phyloP scores from a whole-genome alignment of 75 land plant species.

The Pinus tabuliformis region DNA sequence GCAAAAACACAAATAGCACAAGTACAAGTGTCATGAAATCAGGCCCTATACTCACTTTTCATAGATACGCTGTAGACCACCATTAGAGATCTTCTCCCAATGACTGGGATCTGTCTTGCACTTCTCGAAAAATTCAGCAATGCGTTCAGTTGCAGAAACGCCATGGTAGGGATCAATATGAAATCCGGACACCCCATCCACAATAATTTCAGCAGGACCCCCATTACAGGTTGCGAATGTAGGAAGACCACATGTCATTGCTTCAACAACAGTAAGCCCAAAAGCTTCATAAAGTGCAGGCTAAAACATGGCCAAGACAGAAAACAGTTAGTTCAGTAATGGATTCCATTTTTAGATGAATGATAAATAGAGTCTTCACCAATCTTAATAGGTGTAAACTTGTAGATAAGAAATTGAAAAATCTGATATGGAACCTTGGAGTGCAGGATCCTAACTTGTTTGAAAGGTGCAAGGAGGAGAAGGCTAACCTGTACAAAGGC shows the following conservation, averaged over 20 bases:
- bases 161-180: slow-evolving; percentile 62
- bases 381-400: too few species aligned
- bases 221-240: slow-evolving; percentile 60
- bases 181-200: slow-evolving; percentile 57
- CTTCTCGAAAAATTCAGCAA: slow-evolving; percentile 50
- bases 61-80: slow-evolving; percentile 46
- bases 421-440: too few species aligned
- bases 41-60: slow-evolving; percentile 27
- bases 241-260: slow-evolving; percentile 69
- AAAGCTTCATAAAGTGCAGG: slow-evolving; percentile 67
- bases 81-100: slow-evolving; percentile 47
- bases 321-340: too few species aligned
- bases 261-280: slow-evolving; percentile 61
- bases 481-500: slow-evolving; percentile 53
- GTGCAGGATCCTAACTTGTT: too few species aligned
- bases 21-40: not conserved
- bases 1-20: not conserved
- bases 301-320: slow-evolving; percentile 14
- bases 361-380: too few species aligned
- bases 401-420: too few species aligned
- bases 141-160: slow-evolving; percentile 22
- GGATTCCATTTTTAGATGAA: too few species aligned
- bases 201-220: slow-evolving; percentile 69
- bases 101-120: slow-evolving; percentile 26
- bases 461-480: not conserved